Evolutionary conservation across 768 basidiomycete genomes (phyloP).

Genomic region (Auricularia sp.): DNA sequence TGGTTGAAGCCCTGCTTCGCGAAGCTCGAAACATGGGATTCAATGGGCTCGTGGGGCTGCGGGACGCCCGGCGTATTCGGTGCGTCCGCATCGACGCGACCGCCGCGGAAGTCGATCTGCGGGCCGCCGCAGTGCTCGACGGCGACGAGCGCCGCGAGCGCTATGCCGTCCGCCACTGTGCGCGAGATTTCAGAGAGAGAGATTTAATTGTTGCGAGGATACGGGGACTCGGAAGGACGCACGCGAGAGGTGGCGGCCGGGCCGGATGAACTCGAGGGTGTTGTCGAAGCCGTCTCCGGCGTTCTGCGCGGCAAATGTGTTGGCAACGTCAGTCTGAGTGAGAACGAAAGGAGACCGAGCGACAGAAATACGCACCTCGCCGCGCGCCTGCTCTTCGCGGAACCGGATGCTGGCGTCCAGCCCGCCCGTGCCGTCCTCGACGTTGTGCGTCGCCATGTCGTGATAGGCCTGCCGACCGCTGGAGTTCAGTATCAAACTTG

Average conservation of each 20-base stretch:
- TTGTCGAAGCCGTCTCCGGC: slow-evolving; percentile 38
- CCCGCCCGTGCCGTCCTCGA: slow-evolving; percentile 36
- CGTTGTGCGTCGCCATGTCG: slow-evolving; percentile 40
- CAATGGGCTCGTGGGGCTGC: slow-evolving; percentile 31
- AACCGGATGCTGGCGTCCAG: slow-evolving; percentile 41
- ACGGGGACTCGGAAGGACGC: slow-evolving; percentile 11
- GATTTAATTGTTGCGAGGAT: too few species aligned
- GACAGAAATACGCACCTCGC: not conserved
- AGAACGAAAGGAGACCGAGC: not conserved
- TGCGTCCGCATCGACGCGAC: slow-evolving; percentile 30
- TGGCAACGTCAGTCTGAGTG: slow-evolving; percentile 24
- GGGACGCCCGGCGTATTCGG: slow-evolving; percentile 36
- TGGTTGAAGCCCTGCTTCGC: slow-evolving; percentile 33
- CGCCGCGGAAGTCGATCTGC: slow-evolving; percentile 31
- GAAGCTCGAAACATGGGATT: slow-evolving; percentile 32
- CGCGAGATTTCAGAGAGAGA: too few species aligned
- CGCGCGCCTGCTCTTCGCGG: slow-evolving; percentile 9
- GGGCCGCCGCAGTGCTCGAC: slow-evolving; percentile 37
- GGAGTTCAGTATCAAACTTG: slow-evolving; percentile 4
- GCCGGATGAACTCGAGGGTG: slow-evolving; percentile 34
- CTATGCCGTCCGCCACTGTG: slow-evolving; percentile 37
- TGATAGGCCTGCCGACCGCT: slow-evolving; percentile 31
- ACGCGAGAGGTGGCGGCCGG: slow-evolving; percentile 38
- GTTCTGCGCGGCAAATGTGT: slow-evolving; percentile 24
- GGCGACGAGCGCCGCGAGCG: slow-evolving; percentile 30